These are phyloP conservation scores for Quaeritorhiza haematococci DNA, from an alignment of 371 early-diverging fungal genomes.

Conservation along the genomic window DNA sequence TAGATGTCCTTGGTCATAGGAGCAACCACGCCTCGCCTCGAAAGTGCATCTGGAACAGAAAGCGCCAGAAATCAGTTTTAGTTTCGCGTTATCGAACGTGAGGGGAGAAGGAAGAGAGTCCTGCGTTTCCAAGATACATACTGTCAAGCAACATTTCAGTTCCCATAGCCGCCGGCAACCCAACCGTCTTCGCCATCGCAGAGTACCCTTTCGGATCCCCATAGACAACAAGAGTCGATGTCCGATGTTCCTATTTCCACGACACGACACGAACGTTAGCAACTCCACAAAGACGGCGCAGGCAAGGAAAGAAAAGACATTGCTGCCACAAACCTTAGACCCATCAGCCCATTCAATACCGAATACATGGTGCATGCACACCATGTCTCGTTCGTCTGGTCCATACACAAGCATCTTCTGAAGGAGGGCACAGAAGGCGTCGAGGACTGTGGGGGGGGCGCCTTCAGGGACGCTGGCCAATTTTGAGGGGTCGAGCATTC, in stretches of 20 bases:
- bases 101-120: background rate
- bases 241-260: constrained; percentile 63
- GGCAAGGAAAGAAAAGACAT: background rate
- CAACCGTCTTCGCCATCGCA: constrained; percentile 98
- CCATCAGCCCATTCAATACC: constrained; percentile 65
- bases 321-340: background rate
- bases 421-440: constrained; percentile 92
- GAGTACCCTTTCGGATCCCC: constrained; percentile 84
- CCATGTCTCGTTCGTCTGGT: constrained; percentile 92
- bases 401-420: constrained; percentile 90
- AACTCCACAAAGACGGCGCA: background rate
- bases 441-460: constrained; percentile 63
- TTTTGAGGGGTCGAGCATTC: constrained; percentile 1
- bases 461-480: background rate
- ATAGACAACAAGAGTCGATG: constrained; percentile 87
- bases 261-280: background rate
- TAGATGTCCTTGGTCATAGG: constrained; percentile 88
- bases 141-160: constrained; percentile 87
- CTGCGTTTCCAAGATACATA: constrained; percentile 12
- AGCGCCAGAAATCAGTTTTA: constrained; percentile 49
- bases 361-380: constrained; percentile 92
- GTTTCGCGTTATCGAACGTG: background rate
- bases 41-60: background rate
- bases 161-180: constrained; percentile 94
- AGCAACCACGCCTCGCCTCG: constrained; percentile 74